Percentiles rank a stretch among this genome's conserved stretches.
phyloP scores from a whole-genome alignment of 148 eudicot species.

The Bassia scoparia region DNA sequence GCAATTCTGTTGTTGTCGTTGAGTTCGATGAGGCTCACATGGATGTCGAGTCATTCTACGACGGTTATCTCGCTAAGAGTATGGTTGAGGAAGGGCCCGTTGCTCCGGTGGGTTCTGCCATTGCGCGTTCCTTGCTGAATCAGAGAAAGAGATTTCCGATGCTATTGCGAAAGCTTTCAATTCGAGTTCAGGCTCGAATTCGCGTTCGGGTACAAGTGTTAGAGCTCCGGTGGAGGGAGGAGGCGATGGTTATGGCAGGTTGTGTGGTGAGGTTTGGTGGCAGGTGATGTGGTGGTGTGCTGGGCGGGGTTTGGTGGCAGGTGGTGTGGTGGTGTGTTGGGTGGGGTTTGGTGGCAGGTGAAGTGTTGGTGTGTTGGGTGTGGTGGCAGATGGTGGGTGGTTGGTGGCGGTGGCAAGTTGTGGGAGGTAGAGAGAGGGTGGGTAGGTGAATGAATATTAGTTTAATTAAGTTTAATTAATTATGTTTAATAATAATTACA shows the following conservation, averaged over 20 bases:
- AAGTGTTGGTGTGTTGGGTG: too few species aligned
- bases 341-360: too few species aligned
- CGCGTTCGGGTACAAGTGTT: slow-evolving; percentile 8
- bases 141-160: slow-evolving; percentile 55
- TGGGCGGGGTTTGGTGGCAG: too few species aligned
- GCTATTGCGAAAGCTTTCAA: slow-evolving; percentile 40
- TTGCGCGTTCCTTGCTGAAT: slow-evolving; percentile 79
- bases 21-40: slow-evolving; percentile 97
- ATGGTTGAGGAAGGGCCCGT: slow-evolving; percentile 73
- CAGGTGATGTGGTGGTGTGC: too few species aligned
- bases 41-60: slow-evolving; percentile 95
- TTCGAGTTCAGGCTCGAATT: slow-evolving; percentile 10
- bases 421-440: too few species aligned
- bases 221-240: neutral
- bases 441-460: too few species aligned
- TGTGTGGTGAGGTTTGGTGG: too few species aligned
- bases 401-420: too few species aligned
- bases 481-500: too few species aligned
- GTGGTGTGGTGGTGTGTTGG: too few species aligned
- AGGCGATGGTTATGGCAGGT: neutral
- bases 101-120: slow-evolving; percentile 88
- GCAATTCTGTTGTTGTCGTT: slow-evolving; percentile 91
- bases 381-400: too few species aligned
- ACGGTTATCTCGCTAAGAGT: slow-evolving; percentile 71
- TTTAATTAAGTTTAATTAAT: too few species aligned